Base-by-base conservation (phyloP, 169 alveolate species). In the Cryptosporidium bovis region DNA sequence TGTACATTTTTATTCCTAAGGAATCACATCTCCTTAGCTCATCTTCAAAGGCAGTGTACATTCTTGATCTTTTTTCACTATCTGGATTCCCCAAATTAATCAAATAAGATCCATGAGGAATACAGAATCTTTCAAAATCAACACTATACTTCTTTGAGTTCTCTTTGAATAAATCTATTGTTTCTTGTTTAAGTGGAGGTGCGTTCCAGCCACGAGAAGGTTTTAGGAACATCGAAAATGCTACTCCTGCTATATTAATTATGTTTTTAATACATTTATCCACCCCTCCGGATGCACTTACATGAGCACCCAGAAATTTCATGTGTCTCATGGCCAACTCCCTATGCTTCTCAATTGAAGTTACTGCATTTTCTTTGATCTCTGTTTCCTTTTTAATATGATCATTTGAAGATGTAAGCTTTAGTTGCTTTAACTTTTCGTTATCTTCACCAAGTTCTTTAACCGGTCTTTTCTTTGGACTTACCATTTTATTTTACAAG, bases 81-180 rank as follows among this genome's bases (percentile, higher is more conserved):
- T 95, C 96, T 7, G 97, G 97, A 55, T 95, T 95, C 20, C 97
- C 97, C 51, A 95, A 33, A 84, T 95, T 95, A 40, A 95, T 94
- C 84, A 95, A 87, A 69, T 93, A 95, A 15, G 97, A 93, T 6
- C 97, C 97, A 68, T 95, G 97, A 1, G 97, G 97, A 51, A 95
- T 84, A 51, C 95, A 90, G 65, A 82, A 94, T 46, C 29, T 44
- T 27, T 82, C 82, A 65, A 65, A 65, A 64, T 93, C 95, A 44
- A 92, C 90, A n/a, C 83, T 82, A 50, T 90, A 84, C 65, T 60
- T 90, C 51, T 69, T 90, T 31, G 93, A 83, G 56, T 82, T 77
- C 51, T 87, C 92, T 31, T 93, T 91, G 66, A 94, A 95, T 15
- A 83, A 91, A 33, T 64, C 83, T 27, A 93, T 91, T 34, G 92